A percentile compares a stretch with the other conserved stretches of the same genome.
Evolutionary conservation across 169 alveolate species (phyloP).

Genomic region (Plasmodium coatneyi): DNA sequence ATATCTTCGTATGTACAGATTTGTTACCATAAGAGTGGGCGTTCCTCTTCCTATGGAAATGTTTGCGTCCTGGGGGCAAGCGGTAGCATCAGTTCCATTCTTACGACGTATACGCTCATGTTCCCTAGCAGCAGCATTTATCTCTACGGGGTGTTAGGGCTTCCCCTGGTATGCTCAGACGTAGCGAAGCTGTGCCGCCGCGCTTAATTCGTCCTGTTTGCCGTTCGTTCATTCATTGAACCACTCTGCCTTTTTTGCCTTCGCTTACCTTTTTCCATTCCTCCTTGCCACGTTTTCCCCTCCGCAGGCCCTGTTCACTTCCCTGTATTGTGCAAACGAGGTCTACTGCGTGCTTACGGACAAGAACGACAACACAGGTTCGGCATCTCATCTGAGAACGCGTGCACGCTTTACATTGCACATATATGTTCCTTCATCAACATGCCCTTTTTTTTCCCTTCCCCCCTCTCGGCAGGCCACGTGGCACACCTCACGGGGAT

Average conservation of each 20-base stretch:
- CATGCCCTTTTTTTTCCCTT: not conserved
- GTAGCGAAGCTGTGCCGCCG: not conserved
- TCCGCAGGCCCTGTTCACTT: slow-evolving; percentile 39
- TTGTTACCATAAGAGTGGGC: slow-evolving; percentile 21
- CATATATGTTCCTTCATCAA: not conserved
- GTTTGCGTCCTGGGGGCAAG: slow-evolving; percentile 67
- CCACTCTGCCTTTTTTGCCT: not conserved
- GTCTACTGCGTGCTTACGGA: slow-evolving; percentile 17
- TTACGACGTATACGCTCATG: slow-evolving; percentile 36
- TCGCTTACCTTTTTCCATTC: not conserved
- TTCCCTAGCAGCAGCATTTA: slow-evolving; percentile 14
- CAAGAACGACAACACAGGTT: slow-evolving; percentile 50
- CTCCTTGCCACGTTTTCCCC: not conserved
- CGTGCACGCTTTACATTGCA: not conserved
- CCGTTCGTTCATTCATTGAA: not conserved
- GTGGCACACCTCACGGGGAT: slow-evolving; percentile 57
- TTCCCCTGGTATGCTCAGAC: slow-evolving; percentile 23
- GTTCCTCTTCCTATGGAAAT: slow-evolving; percentile 2
- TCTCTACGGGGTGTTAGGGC: slow-evolving; percentile 22
- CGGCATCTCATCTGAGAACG: not conserved
- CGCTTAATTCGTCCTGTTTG: not conserved
- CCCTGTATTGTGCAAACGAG: slow-evolving; percentile 34
- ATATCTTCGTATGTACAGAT: slow-evolving; percentile 38
- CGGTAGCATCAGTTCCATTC: slow-evolving; percentile 51
- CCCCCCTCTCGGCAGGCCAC: slow-evolving; percentile 12